Conservation (phyloP, 2,329 filamentous ascomycete species). For the Botryotinia convoluta region DNA sequence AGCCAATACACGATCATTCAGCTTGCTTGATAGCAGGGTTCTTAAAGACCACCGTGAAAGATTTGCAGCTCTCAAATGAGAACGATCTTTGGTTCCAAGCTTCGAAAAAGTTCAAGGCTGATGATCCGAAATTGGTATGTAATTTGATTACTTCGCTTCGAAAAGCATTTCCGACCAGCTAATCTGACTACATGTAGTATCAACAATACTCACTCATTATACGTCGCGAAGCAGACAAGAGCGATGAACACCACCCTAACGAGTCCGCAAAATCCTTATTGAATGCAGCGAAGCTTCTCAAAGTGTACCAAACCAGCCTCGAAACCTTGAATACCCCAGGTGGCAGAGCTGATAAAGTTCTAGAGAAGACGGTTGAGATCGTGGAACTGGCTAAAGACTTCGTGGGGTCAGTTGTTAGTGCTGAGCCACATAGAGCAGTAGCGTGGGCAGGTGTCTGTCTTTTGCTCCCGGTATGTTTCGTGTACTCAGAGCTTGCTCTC, state of each 20-base stretch:
- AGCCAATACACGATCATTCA: neutral
- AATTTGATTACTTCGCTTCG: neutral
- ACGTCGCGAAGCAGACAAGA: neutral
- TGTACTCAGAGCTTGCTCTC: neutral
- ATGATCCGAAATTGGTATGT: neutral
- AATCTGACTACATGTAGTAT: neutral
- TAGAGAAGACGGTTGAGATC: neutral
- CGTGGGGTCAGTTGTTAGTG: neutral
- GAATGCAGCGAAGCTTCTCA: neutral
- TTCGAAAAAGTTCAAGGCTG: neutral
- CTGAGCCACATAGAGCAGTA: neutral
- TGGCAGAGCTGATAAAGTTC: neutral
- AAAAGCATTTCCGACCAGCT: neutral
- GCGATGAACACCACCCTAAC: neutral
- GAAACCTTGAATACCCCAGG: neutral
- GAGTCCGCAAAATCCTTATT: neutral
- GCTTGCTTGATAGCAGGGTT: neutral
- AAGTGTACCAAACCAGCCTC: neutral
- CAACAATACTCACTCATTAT: neutral
- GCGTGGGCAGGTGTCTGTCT: constrained; percentile 13
- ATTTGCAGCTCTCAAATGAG: neutral
- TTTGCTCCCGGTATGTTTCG: neutral
- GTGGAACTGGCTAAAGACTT: neutral
- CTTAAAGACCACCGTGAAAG: neutral
- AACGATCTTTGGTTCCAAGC: neutral